These are phyloP conservation scores for Selaginella moellendorffii DNA, from an alignment of 75 land plant species.

Conservation along the genomic window DNA sequence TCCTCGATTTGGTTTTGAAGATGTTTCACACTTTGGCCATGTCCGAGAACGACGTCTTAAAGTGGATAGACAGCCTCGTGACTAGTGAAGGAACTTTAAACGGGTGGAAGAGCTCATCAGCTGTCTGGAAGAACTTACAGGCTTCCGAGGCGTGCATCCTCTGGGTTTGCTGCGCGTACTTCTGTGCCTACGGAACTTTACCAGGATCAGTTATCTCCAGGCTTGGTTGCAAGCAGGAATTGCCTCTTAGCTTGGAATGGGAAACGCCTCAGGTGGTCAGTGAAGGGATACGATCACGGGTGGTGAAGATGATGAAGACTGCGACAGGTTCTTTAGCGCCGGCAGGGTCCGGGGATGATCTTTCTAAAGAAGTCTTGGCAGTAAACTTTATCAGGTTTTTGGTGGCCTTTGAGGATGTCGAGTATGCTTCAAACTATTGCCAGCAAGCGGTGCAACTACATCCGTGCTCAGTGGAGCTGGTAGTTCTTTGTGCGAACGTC, in stretches of 20 bases:
- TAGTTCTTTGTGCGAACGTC: constrained; percentile 27
- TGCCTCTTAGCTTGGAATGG: constrained; percentile 52
- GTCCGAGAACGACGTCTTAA: constrained; percentile 34
- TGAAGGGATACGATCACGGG: not conserved
- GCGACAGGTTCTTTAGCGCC: not conserved
- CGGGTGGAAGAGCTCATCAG: constrained; percentile 11
- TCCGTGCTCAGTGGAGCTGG: constrained; percentile 51
- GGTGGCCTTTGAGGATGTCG: constrained; percentile 29
- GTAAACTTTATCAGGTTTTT: constrained; percentile 47
- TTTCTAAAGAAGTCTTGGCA: constrained; percentile 30
- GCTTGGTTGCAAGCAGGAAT: constrained; percentile 52
- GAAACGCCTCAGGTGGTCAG: constrained; percentile 5
- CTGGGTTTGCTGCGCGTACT: constrained; percentile 59
- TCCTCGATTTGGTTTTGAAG: constrained; percentile 66
- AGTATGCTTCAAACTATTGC: constrained; percentile 17
- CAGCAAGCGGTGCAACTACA: constrained; percentile 27
- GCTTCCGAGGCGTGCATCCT: constrained; percentile 46
- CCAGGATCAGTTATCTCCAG: constrained; percentile 34
- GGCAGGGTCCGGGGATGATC: too few species aligned
- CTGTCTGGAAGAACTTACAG: constrained; percentile 31
- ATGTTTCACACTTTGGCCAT: constrained; percentile 57
- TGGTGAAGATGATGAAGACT: not conserved
- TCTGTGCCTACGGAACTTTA: constrained; percentile 40
- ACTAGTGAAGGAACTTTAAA: not conserved
- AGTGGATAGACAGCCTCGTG: constrained; percentile 12